Conservation (phyloP, 495 filamentous ascomycete genomes). For the Achaetomiella virescens region DNA sequence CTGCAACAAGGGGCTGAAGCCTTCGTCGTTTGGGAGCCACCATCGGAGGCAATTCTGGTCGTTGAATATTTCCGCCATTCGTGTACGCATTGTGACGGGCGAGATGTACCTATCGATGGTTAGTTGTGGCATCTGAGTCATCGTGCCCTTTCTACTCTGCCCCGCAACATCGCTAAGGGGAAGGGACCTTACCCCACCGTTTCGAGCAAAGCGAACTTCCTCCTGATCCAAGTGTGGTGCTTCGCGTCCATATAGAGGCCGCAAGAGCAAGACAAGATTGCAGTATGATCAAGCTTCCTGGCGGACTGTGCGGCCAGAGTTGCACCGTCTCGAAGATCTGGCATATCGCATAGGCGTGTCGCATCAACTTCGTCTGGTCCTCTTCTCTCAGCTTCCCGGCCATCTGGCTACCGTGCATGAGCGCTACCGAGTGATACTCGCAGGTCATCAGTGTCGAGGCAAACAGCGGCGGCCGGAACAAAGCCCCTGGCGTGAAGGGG, state of each 20-base stretch:
- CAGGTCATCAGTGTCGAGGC: slow-evolving; percentile 62
- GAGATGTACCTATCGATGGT: slow-evolving; percentile 64
- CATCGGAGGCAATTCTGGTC: slow-evolving; percentile 63
- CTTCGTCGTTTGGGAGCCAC: slow-evolving; percentile 84
- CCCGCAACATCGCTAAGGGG: not conserved
- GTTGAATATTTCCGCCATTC: slow-evolving; percentile 66
- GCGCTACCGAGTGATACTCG: slow-evolving; percentile 69
- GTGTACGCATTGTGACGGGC: slow-evolving; percentile 62
- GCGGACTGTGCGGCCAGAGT: slow-evolving; percentile 61
- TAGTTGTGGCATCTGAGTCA: not conserved
- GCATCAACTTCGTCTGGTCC: slow-evolving; percentile 46
- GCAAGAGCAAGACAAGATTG: slow-evolving; percentile 75
- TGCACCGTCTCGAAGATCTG: slow-evolving; percentile 73
- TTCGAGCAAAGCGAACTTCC: slow-evolving; percentile 74
- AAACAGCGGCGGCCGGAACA: slow-evolving; percentile 66
- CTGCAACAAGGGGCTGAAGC: slow-evolving; percentile 61
- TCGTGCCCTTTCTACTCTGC: not conserved
- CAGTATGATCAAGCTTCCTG: slow-evolving; percentile 61
- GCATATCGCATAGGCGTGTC: slow-evolving; percentile 62
- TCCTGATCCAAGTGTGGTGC: slow-evolving; percentile 76
- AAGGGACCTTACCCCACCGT: slow-evolving; percentile 63
- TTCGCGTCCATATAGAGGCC: slow-evolving; percentile 66
- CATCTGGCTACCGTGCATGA: slow-evolving; percentile 76
- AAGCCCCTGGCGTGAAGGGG: slow-evolving; percentile 58
- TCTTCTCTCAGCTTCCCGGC: slow-evolving; percentile 47